Evolutionary conservation across 306 rosid species (phyloP).

Genomic region (Vigna reflexopilosa): DNA sequence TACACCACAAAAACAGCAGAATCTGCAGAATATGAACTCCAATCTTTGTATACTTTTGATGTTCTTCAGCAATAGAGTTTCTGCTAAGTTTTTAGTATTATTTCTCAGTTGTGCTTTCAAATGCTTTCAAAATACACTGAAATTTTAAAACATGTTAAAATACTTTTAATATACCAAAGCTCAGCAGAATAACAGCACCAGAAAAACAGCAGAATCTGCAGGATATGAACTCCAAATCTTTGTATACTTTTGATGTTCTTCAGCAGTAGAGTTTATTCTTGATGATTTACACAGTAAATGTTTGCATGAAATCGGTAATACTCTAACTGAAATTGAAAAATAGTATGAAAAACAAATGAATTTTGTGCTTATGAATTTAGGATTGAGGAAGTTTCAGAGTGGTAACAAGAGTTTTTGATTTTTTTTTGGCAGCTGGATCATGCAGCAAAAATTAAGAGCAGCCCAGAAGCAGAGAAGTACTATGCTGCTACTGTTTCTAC

Average conservation of each 20-base stretch:
- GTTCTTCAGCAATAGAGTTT: neutral
- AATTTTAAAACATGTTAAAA: no score
- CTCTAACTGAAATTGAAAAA: neutral
- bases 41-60: neutral
- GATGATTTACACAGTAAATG: neutral
- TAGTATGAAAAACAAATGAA: neutral
- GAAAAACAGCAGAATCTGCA: no score
- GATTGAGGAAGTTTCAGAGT: neutral
- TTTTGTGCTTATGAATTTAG: neutral
- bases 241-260: neutral
- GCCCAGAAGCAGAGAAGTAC: slow-evolving; percentile 90
- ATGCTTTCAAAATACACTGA: no score
- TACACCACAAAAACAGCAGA: no score
- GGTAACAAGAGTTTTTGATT: neutral
- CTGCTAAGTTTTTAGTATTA: no score
- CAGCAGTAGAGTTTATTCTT: neutral
- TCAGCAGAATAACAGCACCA: no score
- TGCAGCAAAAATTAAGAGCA: slow-evolving; percentile 94
- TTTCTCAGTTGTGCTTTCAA: no score
- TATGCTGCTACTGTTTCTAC: slow-evolving; percentile 75
- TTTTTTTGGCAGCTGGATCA: slow-evolving; percentile 73
- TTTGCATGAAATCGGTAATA: neutral
- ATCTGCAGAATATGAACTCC: no score
- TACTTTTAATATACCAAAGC: no score
- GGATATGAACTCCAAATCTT: neutral